Base-by-base conservation (phyloP, 192 early-diverging fungal species). In the Backusella tarrabulga region DNA sequence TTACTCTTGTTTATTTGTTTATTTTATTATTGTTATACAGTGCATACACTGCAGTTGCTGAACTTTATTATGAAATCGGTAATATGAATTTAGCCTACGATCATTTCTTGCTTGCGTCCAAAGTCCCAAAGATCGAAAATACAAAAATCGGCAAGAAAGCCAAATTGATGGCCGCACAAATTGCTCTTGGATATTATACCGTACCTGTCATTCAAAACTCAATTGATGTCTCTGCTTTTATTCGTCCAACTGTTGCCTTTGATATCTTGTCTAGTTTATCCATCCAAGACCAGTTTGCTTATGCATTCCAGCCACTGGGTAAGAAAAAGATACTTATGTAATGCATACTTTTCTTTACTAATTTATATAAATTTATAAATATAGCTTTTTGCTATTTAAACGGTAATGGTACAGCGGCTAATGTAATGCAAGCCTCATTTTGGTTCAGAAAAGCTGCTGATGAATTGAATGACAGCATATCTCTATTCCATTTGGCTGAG, bases 381-480 rank as follows among this genome's bases (percentile, higher is more conserved):
- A 42, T 80, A 68, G 79, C 80, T 1, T 68, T 74, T 12, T 83
- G 82, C 29, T 83, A 77, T 67, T 50, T 77, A 66, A 35, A 56
- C 26, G 82, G 82, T 23, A 73, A 71, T 71, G 78, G 77, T 17
- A 66, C 71, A 56, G 67, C 52, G 0, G 46, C 44, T 4, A 72
- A 79, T 44, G 6, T 44, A 19, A 34, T 46, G 19, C 42, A 80
- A 40, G 76, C 82, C 15, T 15, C 80, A 12, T 34, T 19, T n/a
- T 83, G 82, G 82, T 83, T 74, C 42, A 54, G 67, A 42, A 71
- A 74, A 12, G 52, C 82, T 68, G 79, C 76, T 4, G 76, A 83
- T 21, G 68, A 74, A 42, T 56, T 69, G 14, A 74, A 75, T 12
- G 78, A 79, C 35, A 69, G 41, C 15, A 73, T 70, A 17, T 67